Base-by-base conservation (phyloP, 768 basidiomycete species). In the Lentinula guzmanii region DNA sequence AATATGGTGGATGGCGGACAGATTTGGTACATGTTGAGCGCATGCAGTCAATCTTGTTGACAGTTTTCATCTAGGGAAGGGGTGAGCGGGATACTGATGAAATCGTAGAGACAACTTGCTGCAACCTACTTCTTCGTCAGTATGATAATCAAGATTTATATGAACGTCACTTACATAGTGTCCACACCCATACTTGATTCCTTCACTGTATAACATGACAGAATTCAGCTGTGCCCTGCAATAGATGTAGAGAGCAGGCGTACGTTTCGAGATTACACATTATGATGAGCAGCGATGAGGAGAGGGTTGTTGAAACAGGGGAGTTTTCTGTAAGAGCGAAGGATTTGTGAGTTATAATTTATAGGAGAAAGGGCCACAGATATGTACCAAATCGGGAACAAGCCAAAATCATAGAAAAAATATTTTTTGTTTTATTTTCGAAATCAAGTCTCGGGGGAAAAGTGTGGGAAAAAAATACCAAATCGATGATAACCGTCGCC, bases 141-240 rank as follows among this genome's bases (percentile, higher is more conserved):
- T 46, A 21, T 28, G 1, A 48, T 48, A 21, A 48, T 48, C 46
- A 48, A 21, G 21, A 18, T 28, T 18, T 7, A 48, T 7, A 48
- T 48, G 46, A 24, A 48, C 28, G 46, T 28, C 1, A 48, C 46
- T 48, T 48, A 8, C 77, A 73, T 91, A 92, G 79, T 92, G 91
- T 63, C 90, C 90, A 71, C 90, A 92, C 69, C 86, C 88, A 69
- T 85, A 78, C 76, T 85, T 84, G 63, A 82, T 86, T 65, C 87
- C 90, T 80, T 89, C 86, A 68, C 89, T 91, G 42, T 45, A 61
- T 60, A 61, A 67, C 51, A 65, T 64, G 63, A 61, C 64, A 61
- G 71, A 65, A 28, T 67, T 45, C 64, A 61, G 61, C 54, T 57
- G 61, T 60, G 52, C 65, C 8, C 21, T 9, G 18, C 21, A 7